These are phyloP conservation scores for Beauveria sp. DNA, from an alignment of 2,329 filamentous ascomycete genomes.

Conservation along the genomic window DNA sequence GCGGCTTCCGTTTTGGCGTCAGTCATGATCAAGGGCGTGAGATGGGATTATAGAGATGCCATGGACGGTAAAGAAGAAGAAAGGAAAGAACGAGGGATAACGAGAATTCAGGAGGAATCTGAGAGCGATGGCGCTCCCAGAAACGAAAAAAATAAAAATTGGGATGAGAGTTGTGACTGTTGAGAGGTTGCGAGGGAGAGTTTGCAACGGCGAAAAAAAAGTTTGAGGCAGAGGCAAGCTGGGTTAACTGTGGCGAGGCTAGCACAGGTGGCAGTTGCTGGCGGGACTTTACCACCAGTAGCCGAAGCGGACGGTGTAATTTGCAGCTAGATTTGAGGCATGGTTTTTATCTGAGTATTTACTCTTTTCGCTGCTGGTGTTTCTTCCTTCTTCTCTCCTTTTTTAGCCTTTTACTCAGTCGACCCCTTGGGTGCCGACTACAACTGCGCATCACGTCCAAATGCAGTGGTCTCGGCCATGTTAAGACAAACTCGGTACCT, in stretches of 20 bases:
- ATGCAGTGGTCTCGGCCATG: too few relatives aligned
- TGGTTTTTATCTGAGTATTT: neutral
- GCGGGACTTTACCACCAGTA: neutral
- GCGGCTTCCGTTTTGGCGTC: constrained; percentile 8
- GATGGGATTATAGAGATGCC: neutral
- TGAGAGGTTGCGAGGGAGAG: neutral
- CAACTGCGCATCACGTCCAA: too few relatives aligned
- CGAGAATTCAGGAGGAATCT: neutral
- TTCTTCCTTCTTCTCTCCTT: neutral
- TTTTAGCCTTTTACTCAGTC: too few relatives aligned
- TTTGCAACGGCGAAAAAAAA: neutral
- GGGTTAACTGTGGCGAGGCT: neutral
- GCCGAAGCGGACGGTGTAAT: neutral
- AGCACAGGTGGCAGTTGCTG: neutral
- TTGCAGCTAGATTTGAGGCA: too few relatives aligned
- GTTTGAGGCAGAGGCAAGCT: neutral
- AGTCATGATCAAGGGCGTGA: constrained; percentile 9
- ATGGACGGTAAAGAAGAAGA: neutral
- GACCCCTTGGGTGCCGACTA: too few relatives aligned
- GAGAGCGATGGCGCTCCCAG: neutral
- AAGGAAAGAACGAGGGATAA: neutral
- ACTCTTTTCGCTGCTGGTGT: neutral
- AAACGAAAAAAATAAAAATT: neutral
- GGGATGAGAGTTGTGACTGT: neutral
- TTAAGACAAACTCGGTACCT: too few relatives aligned